A percentile compares a stretch with the other conserved stretches of the same genome.
Evolutionary conservation across 768 basidiomycete genomes (phyloP).

Genomic region (Gyrodon lividus): DNA sequence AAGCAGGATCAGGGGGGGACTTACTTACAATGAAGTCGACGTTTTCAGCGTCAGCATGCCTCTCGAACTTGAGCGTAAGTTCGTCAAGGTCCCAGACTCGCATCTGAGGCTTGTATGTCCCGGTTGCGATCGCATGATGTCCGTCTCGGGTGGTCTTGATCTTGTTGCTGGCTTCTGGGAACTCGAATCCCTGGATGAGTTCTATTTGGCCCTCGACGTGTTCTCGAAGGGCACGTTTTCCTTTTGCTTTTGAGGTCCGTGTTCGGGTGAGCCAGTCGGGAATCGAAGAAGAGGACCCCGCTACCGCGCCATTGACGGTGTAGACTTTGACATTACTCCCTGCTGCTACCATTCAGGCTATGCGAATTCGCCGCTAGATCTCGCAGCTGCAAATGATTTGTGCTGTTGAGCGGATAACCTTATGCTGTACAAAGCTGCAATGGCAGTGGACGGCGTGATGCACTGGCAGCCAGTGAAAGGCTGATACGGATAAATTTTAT

Average conservation of each 20-base stretch:
- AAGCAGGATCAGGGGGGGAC: constrained; percentile 25
- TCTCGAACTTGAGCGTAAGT: constrained; percentile 90
- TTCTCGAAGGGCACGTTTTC: constrained; percentile 64
- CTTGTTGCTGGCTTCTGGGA: constrained; percentile 93
- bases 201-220: constrained; percentile 84
- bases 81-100: constrained; percentile 94
- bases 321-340: constrained; percentile 74
- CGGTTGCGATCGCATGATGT: constrained; percentile 89
- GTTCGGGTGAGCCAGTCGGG: constrained; percentile 90
- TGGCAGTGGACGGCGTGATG: too few relatives aligned
- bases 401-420: neutral
- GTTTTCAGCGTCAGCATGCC: constrained; percentile 95
- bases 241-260: constrained; percentile 51
- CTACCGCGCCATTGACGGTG: constrained; percentile 90
- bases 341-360: constrained; percentile 30
- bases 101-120: constrained; percentile 97
- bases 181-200: constrained; percentile 94
- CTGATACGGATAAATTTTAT: too few relatives aligned
- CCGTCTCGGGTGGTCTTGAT: constrained; percentile 92
- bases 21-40: constrained; percentile 95
- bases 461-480: too few relatives aligned
- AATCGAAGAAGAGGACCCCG: constrained; percentile 86
- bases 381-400: neutral
- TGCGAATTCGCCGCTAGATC: neutral
- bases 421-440: neutral